These are phyloP conservation scores for Neurospora sp. DNA, from an alignment of 495 filamentous ascomycete species.

Conservation along the genomic window DNA sequence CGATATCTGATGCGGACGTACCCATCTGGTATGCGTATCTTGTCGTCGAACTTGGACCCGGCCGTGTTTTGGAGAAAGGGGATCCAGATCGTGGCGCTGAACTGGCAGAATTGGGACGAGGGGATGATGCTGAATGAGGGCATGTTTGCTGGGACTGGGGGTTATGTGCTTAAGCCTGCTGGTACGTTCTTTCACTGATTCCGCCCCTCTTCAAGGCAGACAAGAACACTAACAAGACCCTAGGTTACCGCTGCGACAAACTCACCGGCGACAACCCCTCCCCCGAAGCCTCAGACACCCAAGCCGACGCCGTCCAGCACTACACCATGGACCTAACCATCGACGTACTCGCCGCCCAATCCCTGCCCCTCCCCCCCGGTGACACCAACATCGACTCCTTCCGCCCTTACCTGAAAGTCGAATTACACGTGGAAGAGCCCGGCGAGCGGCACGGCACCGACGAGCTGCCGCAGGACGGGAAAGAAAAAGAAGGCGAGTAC, in stretches of 20 bases:
- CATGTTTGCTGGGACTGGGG: slow-evolving; percentile 74
- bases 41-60: slow-evolving; percentile 79
- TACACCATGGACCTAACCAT: slow-evolving; percentile 44
- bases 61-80: slow-evolving; percentile 77
- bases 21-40: slow-evolving; percentile 70
- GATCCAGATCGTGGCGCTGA: slow-evolving; percentile 85
- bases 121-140: slow-evolving; percentile 94
- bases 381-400: slow-evolving; percentile 49
- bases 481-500: slow-evolving; percentile 49
- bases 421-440: slow-evolving; percentile 68
- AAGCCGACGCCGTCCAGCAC: slow-evolving; percentile 26
- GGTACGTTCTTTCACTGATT: slow-evolving; percentile 23
- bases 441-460: slow-evolving; percentile 34
- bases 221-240: background rate
- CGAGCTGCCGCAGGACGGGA: slow-evolving; percentile 19
- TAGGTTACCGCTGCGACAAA: slow-evolving; percentile 26
- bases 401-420: slow-evolving; percentile 69
- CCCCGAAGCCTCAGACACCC: slow-evolving; percentile 4
- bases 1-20: slow-evolving; percentile 80
- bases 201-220: background rate
- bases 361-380: slow-evolving; percentile 44
- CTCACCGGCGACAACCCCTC: background rate
- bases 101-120: slow-evolving; percentile 86
- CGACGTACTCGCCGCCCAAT: slow-evolving; percentile 46
- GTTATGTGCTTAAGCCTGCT: slow-evolving; percentile 77